Conservation (phyloP, 306 rosid species). For the Prunus fruticosa region DNA sequence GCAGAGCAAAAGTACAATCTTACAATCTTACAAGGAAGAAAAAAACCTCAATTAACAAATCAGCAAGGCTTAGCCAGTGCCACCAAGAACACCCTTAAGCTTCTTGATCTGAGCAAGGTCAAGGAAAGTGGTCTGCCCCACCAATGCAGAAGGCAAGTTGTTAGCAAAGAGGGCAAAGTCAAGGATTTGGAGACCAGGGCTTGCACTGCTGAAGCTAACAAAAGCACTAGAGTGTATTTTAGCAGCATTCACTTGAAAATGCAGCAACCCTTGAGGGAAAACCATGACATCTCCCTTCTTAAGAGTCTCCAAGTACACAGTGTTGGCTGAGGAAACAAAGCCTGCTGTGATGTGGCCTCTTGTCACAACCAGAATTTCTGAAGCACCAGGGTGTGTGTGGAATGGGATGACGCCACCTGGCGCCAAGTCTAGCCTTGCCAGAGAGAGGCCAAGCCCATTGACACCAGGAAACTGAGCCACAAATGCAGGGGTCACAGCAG, state of each 20-base stretch:
- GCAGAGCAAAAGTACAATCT: background rate
- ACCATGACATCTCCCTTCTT: conserved; percentile 61
- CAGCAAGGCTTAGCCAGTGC: conserved; percentile 37
- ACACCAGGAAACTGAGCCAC: conserved; percentile 66
- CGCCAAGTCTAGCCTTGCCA: conserved; percentile 59
- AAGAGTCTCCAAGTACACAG: conserved; percentile 51
- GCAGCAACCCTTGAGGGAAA: conserved; percentile 84
- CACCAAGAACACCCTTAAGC: conserved; percentile 85
- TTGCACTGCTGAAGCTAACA: conserved; percentile 58
- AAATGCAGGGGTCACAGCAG: conserved; percentile 80
- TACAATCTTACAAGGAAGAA: background rate
- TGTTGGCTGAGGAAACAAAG: conserved; percentile 56
- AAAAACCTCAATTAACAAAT: background rate
- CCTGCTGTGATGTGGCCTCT: conserved; percentile 59
- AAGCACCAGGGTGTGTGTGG: conserved; percentile 79
- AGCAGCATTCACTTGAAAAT: conserved; percentile 58
- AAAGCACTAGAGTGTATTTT: conserved; percentile 35
- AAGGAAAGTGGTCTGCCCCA: conserved; percentile 59
- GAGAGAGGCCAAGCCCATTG: conserved; percentile 71
- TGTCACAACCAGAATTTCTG: conserved; percentile 49
- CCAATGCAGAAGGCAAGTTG: conserved; percentile 47
- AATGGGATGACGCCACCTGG: conserved; percentile 76
- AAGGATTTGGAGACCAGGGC: conserved; percentile 78
- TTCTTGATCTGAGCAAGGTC: conserved; percentile 59
- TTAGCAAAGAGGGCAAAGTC: conserved; percentile 75